phyloP scores from a whole-genome alignment of 345 rosid genomes.

The Acer negundo region DNA sequence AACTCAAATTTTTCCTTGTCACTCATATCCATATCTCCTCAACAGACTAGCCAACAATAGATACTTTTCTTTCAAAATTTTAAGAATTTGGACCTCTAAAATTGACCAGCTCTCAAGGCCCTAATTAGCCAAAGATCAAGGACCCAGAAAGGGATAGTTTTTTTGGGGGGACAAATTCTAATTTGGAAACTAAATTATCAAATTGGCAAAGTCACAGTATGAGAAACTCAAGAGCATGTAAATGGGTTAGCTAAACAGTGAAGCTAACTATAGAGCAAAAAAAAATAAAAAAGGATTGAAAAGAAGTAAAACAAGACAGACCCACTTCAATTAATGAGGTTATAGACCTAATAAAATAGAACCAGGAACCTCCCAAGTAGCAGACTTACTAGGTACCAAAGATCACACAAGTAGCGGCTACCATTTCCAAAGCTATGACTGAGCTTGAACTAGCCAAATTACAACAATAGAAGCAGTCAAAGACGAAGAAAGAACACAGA shows the following conservation, averaged over 20 bases:
- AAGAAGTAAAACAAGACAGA: conserved; percentile 18
- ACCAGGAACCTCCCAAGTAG: conserved; percentile 20
- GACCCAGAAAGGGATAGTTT: conserved; percentile 10
- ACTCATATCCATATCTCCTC: conserved; percentile 56
- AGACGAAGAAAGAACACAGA: conserved; percentile 34
- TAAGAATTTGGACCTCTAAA: conserved; percentile 22
- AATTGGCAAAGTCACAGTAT: conserved; percentile 24
- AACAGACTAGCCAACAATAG: conserved; percentile 22
- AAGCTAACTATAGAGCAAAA: conserved; percentile 6
- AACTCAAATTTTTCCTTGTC: conserved; percentile 62
- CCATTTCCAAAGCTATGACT: conserved; percentile 38
- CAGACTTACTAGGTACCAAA: conserved; percentile 21
- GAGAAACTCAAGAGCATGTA: conserved; percentile 19
- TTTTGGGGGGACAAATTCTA: neutral
- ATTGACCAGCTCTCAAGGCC: conserved; percentile 26
- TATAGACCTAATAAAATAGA: conserved; percentile 22
- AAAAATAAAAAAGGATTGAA: neutral
- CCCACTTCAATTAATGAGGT: conserved; percentile 26
- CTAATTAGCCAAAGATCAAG: conserved; percentile 30
- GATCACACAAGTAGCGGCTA: conserved; percentile 28
- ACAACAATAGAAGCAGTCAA: conserved; percentile 24
- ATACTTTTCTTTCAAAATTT: conserved; percentile 26
- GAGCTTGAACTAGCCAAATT: conserved; percentile 31
- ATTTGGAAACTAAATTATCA: conserved; percentile 7
- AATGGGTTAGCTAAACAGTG: conserved; percentile 6